Evolutionary conservation across 1,284 basidiomycete genomes (phyloP).

Genomic region (Mycena sp.): DNA sequence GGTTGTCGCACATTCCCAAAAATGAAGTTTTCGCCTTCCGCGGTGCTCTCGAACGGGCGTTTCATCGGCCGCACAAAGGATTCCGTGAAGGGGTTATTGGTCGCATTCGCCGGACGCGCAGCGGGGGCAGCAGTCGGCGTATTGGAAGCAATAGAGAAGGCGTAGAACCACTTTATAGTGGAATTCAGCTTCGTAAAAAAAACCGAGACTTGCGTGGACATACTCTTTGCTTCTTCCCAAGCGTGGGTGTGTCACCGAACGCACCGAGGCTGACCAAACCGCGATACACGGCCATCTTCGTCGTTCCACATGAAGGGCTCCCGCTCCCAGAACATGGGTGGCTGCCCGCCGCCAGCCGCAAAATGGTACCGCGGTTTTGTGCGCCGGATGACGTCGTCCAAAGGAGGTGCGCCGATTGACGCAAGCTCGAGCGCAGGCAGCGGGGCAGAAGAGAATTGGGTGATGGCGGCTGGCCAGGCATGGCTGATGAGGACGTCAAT

Average conservation of each 20-base stretch:
- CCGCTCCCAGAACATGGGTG: constrained; percentile 88
- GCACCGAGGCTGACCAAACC: constrained; percentile 88
- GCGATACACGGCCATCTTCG: constrained; percentile 70
- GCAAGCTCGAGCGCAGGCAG: constrained; percentile 57
- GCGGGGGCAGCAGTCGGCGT: constrained; percentile 40
- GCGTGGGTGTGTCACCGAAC: constrained; percentile 73
- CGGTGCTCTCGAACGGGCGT: constrained; percentile 56
- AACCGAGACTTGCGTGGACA: constrained; percentile 36
- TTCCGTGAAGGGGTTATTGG: constrained; percentile 77
- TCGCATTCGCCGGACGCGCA: constrained; percentile 72
- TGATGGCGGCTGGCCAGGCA: constrained; percentile 78
- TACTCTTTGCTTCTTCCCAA: constrained; percentile 86
- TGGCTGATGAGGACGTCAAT: constrained; percentile 89
- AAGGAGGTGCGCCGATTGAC: constrained; percentile 59
- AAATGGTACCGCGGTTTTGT: constrained; percentile 85
- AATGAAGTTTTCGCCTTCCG: constrained; percentile 68
- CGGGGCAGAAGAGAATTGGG: constrained; percentile 67
- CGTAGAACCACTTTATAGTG: constrained; percentile 60
- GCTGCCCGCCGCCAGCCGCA: constrained; percentile 64
- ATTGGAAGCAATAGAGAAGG: constrained; percentile 54
- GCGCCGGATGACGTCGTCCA: constrained; percentile 73
- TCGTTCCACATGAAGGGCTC: constrained; percentile 90
- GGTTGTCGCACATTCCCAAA: constrained; percentile 69
- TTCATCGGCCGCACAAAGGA: constrained; percentile 54
- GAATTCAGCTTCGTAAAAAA: constrained; percentile 8